Evolutionary conservation across 2,329 filamentous ascomycete species (phyloP).

Genomic region (Trichophyton mentagrophytes): DNA sequence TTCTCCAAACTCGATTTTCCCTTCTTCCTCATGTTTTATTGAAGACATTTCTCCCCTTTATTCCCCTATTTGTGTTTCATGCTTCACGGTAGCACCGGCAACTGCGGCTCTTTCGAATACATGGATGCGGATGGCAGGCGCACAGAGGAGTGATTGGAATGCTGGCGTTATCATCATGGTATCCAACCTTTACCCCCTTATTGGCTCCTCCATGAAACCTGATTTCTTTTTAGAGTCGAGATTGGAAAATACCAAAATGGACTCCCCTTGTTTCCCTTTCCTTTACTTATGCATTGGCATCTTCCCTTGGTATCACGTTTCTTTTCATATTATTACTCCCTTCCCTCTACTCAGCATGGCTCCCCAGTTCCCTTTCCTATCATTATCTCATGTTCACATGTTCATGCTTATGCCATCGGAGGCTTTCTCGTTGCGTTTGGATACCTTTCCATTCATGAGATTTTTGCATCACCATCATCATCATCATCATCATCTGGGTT

Average conservation of each 20-base stretch:
- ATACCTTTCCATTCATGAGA: neutral
- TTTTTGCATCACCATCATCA: neutral
- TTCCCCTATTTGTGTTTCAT: neutral
- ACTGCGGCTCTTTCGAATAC: neutral
- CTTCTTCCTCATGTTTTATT: neutral
- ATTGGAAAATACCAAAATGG: neutral
- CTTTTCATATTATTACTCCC: neutral
- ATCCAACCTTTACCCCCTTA: neutral
- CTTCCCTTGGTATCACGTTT: neutral
- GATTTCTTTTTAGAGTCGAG: neutral
- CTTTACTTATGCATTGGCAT: neutral
- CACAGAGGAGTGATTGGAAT: neutral
- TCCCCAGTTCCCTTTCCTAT: neutral
- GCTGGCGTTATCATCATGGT: neutral
- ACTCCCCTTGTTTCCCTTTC: neutral
- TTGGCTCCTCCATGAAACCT: neutral
- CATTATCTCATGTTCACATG: neutral
- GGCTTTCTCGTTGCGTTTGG: neutral
- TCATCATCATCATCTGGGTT: constrained; percentile 2
- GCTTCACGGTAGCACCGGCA: neutral
- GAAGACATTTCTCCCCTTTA: neutral
- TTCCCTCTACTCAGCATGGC: neutral
- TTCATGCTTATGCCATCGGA: neutral
- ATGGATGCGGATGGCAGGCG: constrained; percentile 1
- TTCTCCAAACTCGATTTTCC: neutral